These are phyloP conservation scores for Scalesia atractyloides DNA, from an alignment of 129 eudicot genomes.

Conservation along the genomic window DNA sequence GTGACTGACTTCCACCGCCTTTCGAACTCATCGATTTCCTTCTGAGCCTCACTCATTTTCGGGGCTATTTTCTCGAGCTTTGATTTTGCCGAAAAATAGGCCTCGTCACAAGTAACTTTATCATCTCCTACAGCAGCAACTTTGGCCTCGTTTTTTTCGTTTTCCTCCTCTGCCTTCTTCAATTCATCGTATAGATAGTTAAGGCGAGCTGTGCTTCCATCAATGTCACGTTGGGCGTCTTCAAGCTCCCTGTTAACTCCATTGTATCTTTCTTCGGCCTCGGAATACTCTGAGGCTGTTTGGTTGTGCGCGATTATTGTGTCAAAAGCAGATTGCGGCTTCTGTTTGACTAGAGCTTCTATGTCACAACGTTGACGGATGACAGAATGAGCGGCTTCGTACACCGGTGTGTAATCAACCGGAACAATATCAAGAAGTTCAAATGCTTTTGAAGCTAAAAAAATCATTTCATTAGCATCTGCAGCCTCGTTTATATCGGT, in stretches of 20 bases:
- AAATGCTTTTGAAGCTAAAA: background rate
- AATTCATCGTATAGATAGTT: background rate
- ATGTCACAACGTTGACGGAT: background rate
- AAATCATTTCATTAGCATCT: conserved; percentile 1
- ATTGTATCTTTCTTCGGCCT: background rate
- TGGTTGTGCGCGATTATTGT: background rate
- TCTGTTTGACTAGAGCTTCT: background rate
- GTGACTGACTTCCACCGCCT: background rate
- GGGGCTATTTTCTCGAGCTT: background rate
- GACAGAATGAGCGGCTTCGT: background rate
- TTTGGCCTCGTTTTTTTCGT: background rate
- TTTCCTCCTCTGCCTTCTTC: background rate
- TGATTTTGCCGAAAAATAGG: background rate
- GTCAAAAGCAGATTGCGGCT: background rate
- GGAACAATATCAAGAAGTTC: background rate
- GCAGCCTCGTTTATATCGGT: background rate
- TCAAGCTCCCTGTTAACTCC: background rate
- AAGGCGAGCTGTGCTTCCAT: background rate
- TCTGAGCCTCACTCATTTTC: background rate
- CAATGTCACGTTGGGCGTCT: background rate
- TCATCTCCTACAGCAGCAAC: background rate
- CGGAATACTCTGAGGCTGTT: background rate
- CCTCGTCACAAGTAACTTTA: background rate
- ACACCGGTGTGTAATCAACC: background rate
- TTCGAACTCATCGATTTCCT: background rate